Percentiles rank a stretch among this genome's conserved stretches.
phyloP scores from a whole-genome alignment of 345 rosid genomes.

The Combretum micranthum region DNA sequence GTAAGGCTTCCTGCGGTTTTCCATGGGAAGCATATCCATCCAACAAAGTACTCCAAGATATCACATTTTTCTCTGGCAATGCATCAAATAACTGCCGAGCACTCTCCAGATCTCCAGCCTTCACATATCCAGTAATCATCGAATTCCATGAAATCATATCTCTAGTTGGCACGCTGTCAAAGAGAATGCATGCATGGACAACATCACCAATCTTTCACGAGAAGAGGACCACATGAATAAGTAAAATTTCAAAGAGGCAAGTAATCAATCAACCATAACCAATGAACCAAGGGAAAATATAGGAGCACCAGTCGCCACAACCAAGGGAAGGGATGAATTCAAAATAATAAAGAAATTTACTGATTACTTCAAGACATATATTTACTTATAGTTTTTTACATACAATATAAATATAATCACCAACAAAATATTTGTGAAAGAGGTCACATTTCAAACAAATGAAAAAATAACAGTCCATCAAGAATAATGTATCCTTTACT shows the following conservation, averaged over 20 bases:
- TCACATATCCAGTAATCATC: conserved; percentile 28
- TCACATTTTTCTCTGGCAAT: conserved; percentile 28
- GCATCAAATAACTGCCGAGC: conserved; percentile 28
- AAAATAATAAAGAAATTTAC: too few species aligned
- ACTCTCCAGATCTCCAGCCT: conserved; percentile 25
- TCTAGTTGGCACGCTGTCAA: conserved; percentile 30
- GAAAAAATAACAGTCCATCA: too few species aligned
- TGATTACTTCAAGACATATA: too few species aligned
- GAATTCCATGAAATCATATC: conserved; percentile 41
- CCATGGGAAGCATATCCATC: conserved; percentile 29
- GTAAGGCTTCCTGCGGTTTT: conserved; percentile 24
- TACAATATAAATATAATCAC: too few species aligned
- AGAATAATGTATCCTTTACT: too few species aligned
- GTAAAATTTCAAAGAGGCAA: background rate
- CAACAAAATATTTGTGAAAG: too few species aligned
- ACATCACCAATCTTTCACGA: conserved; percentile 16
- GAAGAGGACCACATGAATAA: background rate
- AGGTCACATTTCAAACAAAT: too few species aligned
- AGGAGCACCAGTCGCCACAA: too few species aligned
- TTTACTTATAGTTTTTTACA: too few species aligned
- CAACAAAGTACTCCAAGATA: conserved; percentile 41
- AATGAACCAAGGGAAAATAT: background rate
- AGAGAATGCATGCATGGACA: conserved; percentile 25
- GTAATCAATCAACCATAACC: background rate
- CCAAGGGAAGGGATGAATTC: too few species aligned